These are phyloP conservation scores for Lumnitzera racemosa DNA, from an alignment of 345 rosid species.

Conservation along the genomic window DNA sequence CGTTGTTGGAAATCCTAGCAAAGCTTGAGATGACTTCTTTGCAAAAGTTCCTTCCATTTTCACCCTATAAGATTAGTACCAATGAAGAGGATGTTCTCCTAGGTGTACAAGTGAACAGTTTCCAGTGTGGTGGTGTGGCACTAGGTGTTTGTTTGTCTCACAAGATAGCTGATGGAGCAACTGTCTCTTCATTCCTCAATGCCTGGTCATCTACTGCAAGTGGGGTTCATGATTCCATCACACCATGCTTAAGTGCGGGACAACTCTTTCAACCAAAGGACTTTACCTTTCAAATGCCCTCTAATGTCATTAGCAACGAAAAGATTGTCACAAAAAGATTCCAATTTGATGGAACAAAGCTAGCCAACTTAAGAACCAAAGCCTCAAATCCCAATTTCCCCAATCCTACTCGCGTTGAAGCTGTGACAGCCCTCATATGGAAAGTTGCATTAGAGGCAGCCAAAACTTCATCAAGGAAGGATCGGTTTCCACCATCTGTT, in stretches of 20 bases:
- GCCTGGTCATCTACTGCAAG: too few species aligned
- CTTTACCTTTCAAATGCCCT: conserved; percentile 8
- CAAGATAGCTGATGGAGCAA: too few species aligned
- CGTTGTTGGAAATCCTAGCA: background rate
- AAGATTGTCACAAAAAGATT: conserved; percentile 4
- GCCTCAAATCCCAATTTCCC: background rate
- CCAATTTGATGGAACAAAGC: background rate
- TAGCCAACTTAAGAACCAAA: background rate
- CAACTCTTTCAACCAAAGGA: conserved; percentile 2
- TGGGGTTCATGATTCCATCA: too few species aligned
- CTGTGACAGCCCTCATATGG: conserved; percentile 3
- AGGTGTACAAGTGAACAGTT: too few species aligned
- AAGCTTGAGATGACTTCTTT: too few species aligned
- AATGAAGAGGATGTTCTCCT: too few species aligned
- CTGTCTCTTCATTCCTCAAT: too few species aligned
- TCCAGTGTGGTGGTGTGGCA: too few species aligned
- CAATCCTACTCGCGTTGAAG: conserved; percentile 2
- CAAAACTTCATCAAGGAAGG: background rate
- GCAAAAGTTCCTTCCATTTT: too few species aligned
- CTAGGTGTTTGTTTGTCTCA: too few species aligned
- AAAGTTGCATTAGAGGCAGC: conserved; percentile 2
- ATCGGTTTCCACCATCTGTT: conserved; percentile 5
- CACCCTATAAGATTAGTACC: too few species aligned
- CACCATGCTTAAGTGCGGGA: background rate
- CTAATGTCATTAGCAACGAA: conserved; percentile 2